Evolutionary conservation across 352 stramenopile species (phyloP).

Genomic region (Phytophthora meadii): DNA sequence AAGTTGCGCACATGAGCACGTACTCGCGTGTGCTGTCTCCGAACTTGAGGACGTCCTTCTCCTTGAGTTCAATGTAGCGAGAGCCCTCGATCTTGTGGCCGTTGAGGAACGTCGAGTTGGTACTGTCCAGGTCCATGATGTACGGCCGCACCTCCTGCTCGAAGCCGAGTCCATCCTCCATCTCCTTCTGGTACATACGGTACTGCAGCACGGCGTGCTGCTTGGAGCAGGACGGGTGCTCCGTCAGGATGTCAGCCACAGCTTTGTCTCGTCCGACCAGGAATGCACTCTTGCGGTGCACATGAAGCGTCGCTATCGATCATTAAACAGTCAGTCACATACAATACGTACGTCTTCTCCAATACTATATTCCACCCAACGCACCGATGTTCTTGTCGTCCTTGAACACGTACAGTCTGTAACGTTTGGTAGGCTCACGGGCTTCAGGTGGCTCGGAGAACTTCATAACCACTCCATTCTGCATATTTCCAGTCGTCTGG

Average conservation of each 20-base stretch:
- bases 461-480: conserved; percentile 98
- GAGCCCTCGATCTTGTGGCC: conserved; percentile 92
- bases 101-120: conserved; percentile 98
- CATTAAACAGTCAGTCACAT: neutral
- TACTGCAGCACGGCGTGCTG: conserved; percentile 99
- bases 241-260: conserved; percentile 95
- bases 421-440: conserved; percentile 90
- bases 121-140: conserved; percentile 98
- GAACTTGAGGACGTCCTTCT: conserved; percentile 97
- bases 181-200: conserved; percentile 79
- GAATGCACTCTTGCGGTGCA: conserved; percentile 96
- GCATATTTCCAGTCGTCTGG: conserved; percentile 93
- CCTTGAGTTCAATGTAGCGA: conserved; percentile 96
- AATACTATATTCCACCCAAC: conserved; percentile 9
- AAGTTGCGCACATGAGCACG: conserved; percentile 91
- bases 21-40: conserved; percentile 98
- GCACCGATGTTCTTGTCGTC: conserved; percentile 80
- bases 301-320: conserved; percentile 90
- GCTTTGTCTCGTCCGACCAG: conserved; percentile 94
- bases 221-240: conserved; percentile 95
- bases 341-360: conserved; percentile 25
- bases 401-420: conserved; percentile 98
- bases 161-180: conserved; percentile 60
- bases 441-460: conserved; percentile 97
- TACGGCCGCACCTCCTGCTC: conserved; percentile 92